Conservation (phyloP, 2,329 filamentous ascomycete species). For the Aureobasidium melanogenum region DNA sequence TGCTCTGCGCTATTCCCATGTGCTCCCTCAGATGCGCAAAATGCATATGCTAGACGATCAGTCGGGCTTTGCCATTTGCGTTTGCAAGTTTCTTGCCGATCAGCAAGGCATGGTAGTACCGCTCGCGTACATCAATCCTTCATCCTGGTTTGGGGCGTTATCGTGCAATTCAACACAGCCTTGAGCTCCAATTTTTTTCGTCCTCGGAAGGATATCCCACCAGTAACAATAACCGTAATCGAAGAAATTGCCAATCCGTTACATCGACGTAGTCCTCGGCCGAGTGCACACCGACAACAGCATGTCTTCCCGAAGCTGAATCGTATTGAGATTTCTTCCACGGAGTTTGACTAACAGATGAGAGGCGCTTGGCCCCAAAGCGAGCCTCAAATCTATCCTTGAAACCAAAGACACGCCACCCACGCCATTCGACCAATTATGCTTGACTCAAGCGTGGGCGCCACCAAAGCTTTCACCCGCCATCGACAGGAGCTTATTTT, state of each 20-base stretch:
- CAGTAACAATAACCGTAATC: neutral
- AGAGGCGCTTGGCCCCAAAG: neutral
- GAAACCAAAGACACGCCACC: slow-evolving; percentile 7
- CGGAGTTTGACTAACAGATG: slow-evolving; percentile 4
- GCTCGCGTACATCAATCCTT: neutral
- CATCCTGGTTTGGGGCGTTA: neutral
- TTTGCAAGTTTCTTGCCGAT: neutral
- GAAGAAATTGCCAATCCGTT: slow-evolving; percentile 7
- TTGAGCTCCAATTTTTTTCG: slow-evolving; percentile 3
- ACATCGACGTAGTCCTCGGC: neutral
- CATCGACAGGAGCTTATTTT: slow-evolving; percentile 7
- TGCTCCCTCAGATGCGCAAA: neutral
- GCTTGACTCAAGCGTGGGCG: neutral
- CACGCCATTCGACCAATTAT: neutral
- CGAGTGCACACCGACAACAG: slow-evolving; percentile 2
- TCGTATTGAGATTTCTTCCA: neutral
- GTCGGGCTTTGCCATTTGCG: neutral
- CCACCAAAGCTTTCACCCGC: slow-evolving; percentile 9
- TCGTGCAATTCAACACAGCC: neutral
- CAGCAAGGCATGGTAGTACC: neutral
- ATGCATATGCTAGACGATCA: neutral
- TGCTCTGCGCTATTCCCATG: neutral
- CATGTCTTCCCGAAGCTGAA: neutral
- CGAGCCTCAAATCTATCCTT: neutral
- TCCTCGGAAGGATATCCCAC: neutral